Evolutionary conservation across 192 early-diverging fungal genomes (phyloP).

Genomic region (Chytriomyces confervae): DNA sequence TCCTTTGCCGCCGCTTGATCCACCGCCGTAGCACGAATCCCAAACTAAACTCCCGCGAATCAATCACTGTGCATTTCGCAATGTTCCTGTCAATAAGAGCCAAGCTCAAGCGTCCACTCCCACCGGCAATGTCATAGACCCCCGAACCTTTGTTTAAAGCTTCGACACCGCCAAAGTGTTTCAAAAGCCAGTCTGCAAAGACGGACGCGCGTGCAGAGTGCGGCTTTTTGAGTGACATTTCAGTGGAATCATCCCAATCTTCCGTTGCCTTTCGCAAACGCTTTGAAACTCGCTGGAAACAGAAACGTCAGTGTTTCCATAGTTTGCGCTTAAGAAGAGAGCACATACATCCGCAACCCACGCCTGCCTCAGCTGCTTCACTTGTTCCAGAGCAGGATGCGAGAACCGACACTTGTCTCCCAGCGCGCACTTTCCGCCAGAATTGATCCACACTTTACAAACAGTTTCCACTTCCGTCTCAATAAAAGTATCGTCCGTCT

Average conservation of each 20-base stretch:
- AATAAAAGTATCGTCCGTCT: not conserved
- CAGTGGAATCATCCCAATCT: constrained; percentile 44
- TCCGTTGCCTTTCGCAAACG: constrained; percentile 43
- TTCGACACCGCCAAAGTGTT: constrained; percentile 45
- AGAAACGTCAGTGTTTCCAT: no score
- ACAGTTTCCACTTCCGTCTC: not conserved
- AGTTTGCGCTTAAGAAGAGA: no score
- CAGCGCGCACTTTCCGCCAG: constrained; percentile 28
- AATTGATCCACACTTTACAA: constrained; percentile 49
- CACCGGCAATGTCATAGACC: constrained; percentile 64
- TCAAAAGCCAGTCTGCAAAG: constrained; percentile 61
- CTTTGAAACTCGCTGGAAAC: not conserved
- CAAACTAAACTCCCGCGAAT: constrained; percentile 50
- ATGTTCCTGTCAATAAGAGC: constrained; percentile 52
- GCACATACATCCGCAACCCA: constrained; percentile 48
- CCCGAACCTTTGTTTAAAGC: constrained; percentile 38
- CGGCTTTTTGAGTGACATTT: constrained; percentile 52
- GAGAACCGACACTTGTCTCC: constrained; percentile 35
- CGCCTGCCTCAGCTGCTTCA: constrained; percentile 32
- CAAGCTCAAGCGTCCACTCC: constrained; percentile 57
- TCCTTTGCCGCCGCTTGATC: constrained; percentile 6
- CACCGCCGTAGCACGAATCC: constrained; percentile 48
- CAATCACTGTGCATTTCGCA: constrained; percentile 53
- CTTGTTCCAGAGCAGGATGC: constrained; percentile 40
- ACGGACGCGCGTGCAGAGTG: constrained; percentile 55